Percentiles rank a stretch among this genome's conserved stretches.
Conservation (phyloP, 306 rosid species). For the Sindora glabra region DNA sequence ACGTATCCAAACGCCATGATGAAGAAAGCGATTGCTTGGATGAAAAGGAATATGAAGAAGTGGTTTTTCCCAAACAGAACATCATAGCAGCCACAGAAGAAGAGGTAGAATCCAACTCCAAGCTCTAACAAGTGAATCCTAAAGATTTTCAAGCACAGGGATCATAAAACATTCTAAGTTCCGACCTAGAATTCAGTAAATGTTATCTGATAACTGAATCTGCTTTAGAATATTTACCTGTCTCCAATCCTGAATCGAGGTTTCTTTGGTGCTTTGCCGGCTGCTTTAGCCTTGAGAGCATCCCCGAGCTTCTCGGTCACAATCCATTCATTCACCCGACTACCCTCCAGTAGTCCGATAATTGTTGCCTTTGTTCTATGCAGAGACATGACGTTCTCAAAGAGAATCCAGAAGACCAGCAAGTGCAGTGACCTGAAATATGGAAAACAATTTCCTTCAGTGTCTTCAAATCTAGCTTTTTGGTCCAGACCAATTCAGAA, state of each 20-base stretch:
- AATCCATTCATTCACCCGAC: slow-evolving; percentile 78
- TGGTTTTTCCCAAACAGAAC: slow-evolving; percentile 51
- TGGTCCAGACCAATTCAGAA: too few species aligned
- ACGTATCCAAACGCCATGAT: slow-evolving; percentile 67
- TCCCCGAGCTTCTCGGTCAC: slow-evolving; percentile 89
- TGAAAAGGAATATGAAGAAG: slow-evolving; percentile 57
- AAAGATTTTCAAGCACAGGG: slow-evolving; percentile 15
- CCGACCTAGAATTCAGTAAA: not conserved
- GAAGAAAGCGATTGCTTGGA: slow-evolving; percentile 69
- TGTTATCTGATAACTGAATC: not conserved
- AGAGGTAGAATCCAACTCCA: slow-evolving; percentile 57
- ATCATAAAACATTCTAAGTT: not conserved
- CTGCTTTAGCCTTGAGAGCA: slow-evolving; percentile 44
- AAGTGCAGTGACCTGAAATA: slow-evolving; percentile 65
- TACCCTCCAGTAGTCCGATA: slow-evolving; percentile 64
- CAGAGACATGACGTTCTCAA: slow-evolving; percentile 83
- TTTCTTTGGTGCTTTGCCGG: slow-evolving; percentile 34
- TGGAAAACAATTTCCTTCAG: not conserved
- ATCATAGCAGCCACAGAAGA: slow-evolving; percentile 63
- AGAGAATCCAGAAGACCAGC: slow-evolving; percentile 71
- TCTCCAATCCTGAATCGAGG: slow-evolving; percentile 52
- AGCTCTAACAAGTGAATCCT: slow-evolving; percentile 69
- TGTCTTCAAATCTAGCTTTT: too few species aligned
- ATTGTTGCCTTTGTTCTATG: slow-evolving; percentile 84
- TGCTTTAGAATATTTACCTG: slow-evolving; percentile 37